Conservation (phyloP, 345 rosid species). For the Eucalyptus tenuipes region DNA sequence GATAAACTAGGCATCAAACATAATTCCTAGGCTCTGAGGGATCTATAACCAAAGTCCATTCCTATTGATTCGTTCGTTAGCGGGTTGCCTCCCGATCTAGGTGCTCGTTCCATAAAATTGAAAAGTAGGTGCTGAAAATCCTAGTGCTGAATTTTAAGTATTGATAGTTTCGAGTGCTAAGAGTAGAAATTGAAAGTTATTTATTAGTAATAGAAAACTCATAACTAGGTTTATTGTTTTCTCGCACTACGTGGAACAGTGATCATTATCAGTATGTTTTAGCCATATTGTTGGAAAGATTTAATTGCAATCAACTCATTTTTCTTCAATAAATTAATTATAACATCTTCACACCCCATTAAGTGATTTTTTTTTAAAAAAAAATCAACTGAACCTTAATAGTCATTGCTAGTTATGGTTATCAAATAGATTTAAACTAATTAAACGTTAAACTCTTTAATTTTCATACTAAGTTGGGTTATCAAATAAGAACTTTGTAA, state of each 20-base stretch:
- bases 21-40: neutral
- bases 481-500: neutral
- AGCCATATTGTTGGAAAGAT: neutral
- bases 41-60: neutral
- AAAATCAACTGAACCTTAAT: neutral
- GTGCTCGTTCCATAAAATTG: neutral
- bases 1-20: neutral
- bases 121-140: neutral
- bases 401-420: neutral
- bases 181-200: neutral
- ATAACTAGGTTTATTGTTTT: neutral
- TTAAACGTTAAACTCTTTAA: neutral
- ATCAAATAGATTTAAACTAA: neutral
- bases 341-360: neutral
- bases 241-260: neutral
- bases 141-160: too few relatives aligned
- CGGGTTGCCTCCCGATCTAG: neutral
- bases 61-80: too few relatives aligned
- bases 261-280: neutral
- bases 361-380: too few relatives aligned
- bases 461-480: neutral
- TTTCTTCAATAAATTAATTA: neutral
- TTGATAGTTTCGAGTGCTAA: neutral
- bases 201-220: too few relatives aligned
- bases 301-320: neutral